phyloP scores from a whole-genome alignment of 2,329 filamentous ascomycete species.

The Aspergillus felis region DNA sequence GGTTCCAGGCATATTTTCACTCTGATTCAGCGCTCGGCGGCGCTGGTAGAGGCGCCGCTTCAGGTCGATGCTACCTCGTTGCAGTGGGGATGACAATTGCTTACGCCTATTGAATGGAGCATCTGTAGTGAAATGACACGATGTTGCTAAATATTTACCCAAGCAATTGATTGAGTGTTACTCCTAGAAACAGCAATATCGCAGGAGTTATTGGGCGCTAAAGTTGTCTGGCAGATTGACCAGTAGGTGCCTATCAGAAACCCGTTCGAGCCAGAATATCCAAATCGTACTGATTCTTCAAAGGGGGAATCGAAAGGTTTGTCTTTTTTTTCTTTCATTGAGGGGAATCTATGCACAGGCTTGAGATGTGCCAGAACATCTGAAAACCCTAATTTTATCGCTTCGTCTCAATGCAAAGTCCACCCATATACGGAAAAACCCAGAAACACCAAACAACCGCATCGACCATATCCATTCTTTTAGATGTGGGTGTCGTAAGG shows the following conservation, averaged over 20 bases:
- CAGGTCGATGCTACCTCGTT: neutral
- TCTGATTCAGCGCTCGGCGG: neutral
- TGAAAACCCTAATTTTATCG: slow-evolving; percentile 30
- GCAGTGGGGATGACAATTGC: neutral
- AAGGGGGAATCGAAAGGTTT: slow-evolving; percentile 28
- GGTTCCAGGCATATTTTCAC: neutral
- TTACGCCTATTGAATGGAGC: neutral
- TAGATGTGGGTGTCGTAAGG: slow-evolving; percentile 99
- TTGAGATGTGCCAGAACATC: slow-evolving; percentile 36
- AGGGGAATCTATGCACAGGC: slow-evolving; percentile 44
- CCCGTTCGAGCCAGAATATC: neutral
- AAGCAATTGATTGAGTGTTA: neutral
- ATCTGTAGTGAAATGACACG: neutral
- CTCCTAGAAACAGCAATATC: neutral
- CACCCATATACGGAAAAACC: slow-evolving; percentile 30
- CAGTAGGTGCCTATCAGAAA: neutral
- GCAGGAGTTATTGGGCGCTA: neutral
- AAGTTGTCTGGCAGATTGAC: neutral
- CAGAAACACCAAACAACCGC: slow-evolving; percentile 39
- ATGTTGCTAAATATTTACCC: neutral
- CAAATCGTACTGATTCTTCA: neutral
- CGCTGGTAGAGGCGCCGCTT: neutral
- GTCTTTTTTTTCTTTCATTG: slow-evolving; percentile 42
- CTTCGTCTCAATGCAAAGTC: slow-evolving; percentile 39
- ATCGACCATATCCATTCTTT: slow-evolving; percentile 39